Evolutionary conservation across 2,329 filamentous ascomycete genomes (phyloP), one percentile per base, ranked within the genome.

Genomic region (Curvularia eragrostidis): DNA sequence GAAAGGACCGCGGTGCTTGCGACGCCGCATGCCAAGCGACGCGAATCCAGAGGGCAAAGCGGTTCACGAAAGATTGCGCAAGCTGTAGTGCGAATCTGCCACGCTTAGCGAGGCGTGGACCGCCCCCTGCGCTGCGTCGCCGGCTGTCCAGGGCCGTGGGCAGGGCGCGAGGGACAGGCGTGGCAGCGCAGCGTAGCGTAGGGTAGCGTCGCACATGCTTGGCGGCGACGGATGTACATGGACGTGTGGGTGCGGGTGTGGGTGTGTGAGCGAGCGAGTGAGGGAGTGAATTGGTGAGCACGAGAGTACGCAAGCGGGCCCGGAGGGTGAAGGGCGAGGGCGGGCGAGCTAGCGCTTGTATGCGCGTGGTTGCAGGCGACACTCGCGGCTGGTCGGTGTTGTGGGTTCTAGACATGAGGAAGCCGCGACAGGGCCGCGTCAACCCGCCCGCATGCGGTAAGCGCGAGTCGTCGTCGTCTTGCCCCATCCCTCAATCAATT

Each of bases 361-460:
- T 48, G 41, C 43, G 44, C 42, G 48, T 30, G 44, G 56, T 46
- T 53, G 56, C 59, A 50, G 58, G 48, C 30, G 44, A 47, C 48
- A 32, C 52, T 32, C 39, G 43, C 52, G 47, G 44, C 19, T 34
- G 53, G 59, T 54, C 47, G 59, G 59, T 43, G 56, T 52, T 44
- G 57, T 62, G 57, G 43, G 50, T 57, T 60, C 53, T 62, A 47
- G 59, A 57, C 56, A 51, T 52, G 47, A 50, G 56, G 54, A 60
- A 59, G 59, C 59, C 59, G 56, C 57, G 56, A 59, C 59, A 62
- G 58, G 57, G 54, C 58, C 58, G 58, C 60, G 58, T 56, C 55
- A 61, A 54, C 58, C 44, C 48, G 52, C 21, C 55, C 54, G 39
- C 44, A 58, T 50, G 44, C 54, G 58, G 60, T 53, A 58, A 61